Percentiles rank a stretch among this genome's conserved stretches.
Conservation (phyloP, 495 filamentous ascomycete genomes). For the Penicillium bovifimosum region DNA sequence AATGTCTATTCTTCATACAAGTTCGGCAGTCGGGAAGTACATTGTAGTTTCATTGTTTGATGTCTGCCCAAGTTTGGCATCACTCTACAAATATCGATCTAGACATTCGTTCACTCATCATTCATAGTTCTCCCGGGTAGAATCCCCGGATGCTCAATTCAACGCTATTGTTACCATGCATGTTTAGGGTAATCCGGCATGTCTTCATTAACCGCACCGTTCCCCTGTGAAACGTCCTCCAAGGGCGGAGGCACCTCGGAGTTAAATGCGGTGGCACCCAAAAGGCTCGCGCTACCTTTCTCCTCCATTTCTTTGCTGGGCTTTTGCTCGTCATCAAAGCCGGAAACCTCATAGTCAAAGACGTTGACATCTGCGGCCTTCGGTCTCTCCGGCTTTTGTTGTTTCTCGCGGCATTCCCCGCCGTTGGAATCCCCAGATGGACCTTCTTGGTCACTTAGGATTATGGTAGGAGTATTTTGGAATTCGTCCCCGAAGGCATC, state of each 20-base stretch:
- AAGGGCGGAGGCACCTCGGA: not conserved
- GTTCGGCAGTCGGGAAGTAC: no score
- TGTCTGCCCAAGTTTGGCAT: not conserved
- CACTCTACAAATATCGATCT: slow-evolving; percentile 9
- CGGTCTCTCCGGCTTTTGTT: slow-evolving; percentile 8
- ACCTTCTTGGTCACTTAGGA: slow-evolving; percentile 4
- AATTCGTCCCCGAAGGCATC: slow-evolving; percentile 42
- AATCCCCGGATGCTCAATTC: not conserved
- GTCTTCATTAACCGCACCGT: slow-evolving; percentile 11
- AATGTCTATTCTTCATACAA: no score
- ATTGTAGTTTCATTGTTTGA: no score
- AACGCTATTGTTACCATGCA: slow-evolving; percentile 1
- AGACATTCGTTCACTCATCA: slow-evolving; percentile 14
- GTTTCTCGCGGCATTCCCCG: not conserved
- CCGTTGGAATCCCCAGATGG: not conserved
- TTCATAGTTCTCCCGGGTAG: slow-evolving; percentile 3
- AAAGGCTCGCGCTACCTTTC: slow-evolving; percentile 20
- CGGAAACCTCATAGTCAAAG: slow-evolving; percentile 39
- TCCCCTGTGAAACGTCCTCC: slow-evolving; percentile 11
- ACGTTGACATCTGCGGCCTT: slow-evolving; percentile 31
- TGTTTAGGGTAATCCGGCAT: slow-evolving; percentile 16
- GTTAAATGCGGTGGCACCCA: slow-evolving; percentile 11
- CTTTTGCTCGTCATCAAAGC: slow-evolving; percentile 27
- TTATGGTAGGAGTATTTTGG: slow-evolving; percentile 12
- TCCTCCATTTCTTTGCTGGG: slow-evolving; percentile 39